Conservation (phyloP, 2,329 filamentous ascomycete species). For the Periconia digitata region DNA sequence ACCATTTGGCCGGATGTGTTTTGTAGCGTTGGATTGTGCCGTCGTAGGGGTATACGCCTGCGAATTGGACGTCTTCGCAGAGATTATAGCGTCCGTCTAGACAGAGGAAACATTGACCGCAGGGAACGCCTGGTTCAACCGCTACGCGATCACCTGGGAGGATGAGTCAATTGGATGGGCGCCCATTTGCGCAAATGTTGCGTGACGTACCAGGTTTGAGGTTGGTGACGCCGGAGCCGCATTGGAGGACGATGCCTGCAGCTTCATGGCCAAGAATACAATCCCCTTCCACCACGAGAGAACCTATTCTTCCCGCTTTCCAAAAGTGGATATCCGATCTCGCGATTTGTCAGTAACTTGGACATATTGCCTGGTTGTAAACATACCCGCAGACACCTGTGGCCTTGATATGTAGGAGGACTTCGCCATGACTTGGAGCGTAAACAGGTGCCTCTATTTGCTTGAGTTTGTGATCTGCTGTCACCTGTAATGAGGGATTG, state of each 20-base stretch:
- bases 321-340: conserved; percentile 71
- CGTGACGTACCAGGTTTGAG: conserved; percentile 49
- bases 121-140: conserved; percentile 67
- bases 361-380: not conserved
- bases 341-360: conserved; percentile 1
- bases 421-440: conserved; percentile 56
- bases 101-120: conserved; percentile 62
- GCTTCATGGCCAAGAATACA: conserved; percentile 69
- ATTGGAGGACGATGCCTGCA: conserved; percentile 61
- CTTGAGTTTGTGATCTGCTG: conserved; percentile 62
- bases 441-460: conserved; percentile 59
- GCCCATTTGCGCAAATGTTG: not conserved
- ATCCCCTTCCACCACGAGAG: conserved; percentile 62
- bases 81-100: conserved; percentile 64
- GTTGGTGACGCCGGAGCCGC: conserved; percentile 57
- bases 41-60: conserved; percentile 62
- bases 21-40: conserved; percentile 65
- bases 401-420: conserved; percentile 62
- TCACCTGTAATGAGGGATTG: conserved; percentile 62
- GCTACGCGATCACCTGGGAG: conserved; percentile 62
- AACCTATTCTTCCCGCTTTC: conserved; percentile 65
- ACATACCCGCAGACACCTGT: conserved; percentile 65
- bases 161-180: not conserved
- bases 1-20: conserved; percentile 61
- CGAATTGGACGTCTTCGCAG: conserved; percentile 63